Evolutionary conservation across 805 yeast species (phyloP).

Genomic region (Saturnispora dispora): DNA sequence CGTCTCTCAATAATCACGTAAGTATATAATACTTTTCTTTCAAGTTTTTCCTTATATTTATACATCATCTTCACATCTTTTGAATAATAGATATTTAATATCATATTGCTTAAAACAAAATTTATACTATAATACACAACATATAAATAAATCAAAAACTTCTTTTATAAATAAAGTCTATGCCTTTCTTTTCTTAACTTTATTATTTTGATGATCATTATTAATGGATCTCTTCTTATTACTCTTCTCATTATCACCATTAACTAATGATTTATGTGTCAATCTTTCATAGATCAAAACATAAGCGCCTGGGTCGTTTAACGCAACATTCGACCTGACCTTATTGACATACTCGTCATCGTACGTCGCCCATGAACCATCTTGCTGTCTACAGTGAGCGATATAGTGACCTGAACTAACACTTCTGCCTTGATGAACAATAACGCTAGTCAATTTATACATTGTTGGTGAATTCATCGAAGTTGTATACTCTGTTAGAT

Average conservation of each 20-base stretch:
- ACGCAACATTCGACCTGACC: slow-evolving; percentile 62
- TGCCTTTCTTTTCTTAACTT: background rate
- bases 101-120: background rate
- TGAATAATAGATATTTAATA: no score
- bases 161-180: background rate
- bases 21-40: no score
- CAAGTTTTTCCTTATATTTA: no score
- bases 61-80: no score
- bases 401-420: slow-evolving; percentile 89
- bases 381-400: slow-evolving; percentile 86
- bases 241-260: background rate
- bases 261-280: slow-evolving; percentile 37
- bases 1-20: no score
- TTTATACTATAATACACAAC: background rate
- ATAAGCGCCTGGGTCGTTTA: slow-evolving; percentile 83
- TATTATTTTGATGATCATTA: background rate
- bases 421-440: slow-evolving; percentile 91
- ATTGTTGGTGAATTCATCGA: slow-evolving; percentile 36
- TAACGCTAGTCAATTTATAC: slow-evolving; percentile 73
- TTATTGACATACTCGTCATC: slow-evolving; percentile 85
- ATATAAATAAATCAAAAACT: background rate
- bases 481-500: slow-evolving; percentile 55
- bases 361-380: slow-evolving; percentile 85
- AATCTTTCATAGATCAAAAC: slow-evolving; percentile 76
- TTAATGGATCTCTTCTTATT: background rate